Conservation (phyloP, 169 alveolate genomes). For the Eimeria falciformis region DNA sequence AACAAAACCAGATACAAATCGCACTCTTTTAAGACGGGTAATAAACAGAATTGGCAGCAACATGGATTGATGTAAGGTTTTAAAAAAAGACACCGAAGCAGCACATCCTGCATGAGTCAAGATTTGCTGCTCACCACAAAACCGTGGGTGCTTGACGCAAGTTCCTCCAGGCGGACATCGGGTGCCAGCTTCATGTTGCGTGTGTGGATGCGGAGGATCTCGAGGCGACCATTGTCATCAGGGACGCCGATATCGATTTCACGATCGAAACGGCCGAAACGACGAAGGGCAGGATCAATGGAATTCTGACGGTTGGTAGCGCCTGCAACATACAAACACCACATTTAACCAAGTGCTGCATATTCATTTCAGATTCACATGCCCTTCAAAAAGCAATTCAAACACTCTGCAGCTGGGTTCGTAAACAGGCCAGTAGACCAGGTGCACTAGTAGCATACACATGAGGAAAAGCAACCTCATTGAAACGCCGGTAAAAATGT, state of each 20-base stretch:
- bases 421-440: too few relatives aligned
- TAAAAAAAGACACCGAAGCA: not conserved
- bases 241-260: conserved; percentile 99
- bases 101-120: not conserved
- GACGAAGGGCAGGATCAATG: conserved; percentile 99
- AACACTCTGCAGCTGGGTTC: conserved; percentile 96
- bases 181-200: conserved; percentile 99
- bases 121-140: conserved; percentile 89
- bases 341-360: too few relatives aligned
- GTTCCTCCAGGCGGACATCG: conserved; percentile 98
- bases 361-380: too few relatives aligned
- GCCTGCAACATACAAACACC: conserved; percentile 31
- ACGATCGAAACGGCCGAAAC: conserved; percentile 98
- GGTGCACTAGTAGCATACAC: not conserved
- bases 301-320: conserved; percentile 99
- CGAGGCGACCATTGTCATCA: conserved; percentile 99
- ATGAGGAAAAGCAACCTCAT: not conserved
- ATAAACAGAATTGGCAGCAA: not conserved
- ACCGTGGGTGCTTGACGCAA: conserved; percentile 99
- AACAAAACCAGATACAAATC: not conserved
- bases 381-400: too few relatives aligned
- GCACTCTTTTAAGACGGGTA: not conserved
- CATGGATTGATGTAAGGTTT: not conserved
- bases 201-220: conserved; percentile 98
- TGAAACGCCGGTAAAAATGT: not conserved